These are phyloP conservation scores for Sclerotinia nivalis DNA, from an alignment of 2,329 filamentous ascomycete genomes.

Conservation along the genomic window DNA sequence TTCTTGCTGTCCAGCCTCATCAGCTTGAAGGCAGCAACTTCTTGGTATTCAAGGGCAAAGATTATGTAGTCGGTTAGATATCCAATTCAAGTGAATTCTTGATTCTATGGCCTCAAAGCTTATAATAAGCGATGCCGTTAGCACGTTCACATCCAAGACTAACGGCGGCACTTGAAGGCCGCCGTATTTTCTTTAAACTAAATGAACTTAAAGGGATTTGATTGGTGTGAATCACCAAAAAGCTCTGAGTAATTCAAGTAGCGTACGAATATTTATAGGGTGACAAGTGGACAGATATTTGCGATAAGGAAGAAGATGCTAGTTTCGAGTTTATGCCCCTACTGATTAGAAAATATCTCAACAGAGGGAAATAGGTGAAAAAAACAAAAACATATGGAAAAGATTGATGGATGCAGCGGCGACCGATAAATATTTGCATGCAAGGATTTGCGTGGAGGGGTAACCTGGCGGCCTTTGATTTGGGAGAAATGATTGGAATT, in stretches of 20 bases:
- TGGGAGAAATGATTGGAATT: slow-evolving; percentile 16
- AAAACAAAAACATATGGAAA: neutral
- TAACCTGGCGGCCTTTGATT: slow-evolving; percentile 24
- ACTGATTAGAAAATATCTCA: neutral
- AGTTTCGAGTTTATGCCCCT: neutral
- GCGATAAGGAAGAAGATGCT: slow-evolving; percentile 12
- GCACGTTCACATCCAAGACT: neutral
- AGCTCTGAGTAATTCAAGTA: neutral
- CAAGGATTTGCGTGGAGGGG: slow-evolving; percentile 21
- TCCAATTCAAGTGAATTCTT: neutral
- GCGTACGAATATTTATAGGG: neutral
- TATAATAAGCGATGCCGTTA: slow-evolving; percentile 16
- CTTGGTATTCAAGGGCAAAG: neutral
- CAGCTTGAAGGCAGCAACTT: neutral
- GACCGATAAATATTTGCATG: slow-evolving; percentile 8
- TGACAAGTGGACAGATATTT: slow-evolving; percentile 1
- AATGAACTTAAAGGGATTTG: neutral
- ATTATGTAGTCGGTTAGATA: slow-evolving; percentile 14
- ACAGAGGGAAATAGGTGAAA: neutral
- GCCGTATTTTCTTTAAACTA: neutral
- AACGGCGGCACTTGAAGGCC: slow-evolving; percentile 15
- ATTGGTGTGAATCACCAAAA: slow-evolving; percentile 10
- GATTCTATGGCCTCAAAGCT: slow-evolving; percentile 10
- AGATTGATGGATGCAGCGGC: slow-evolving; percentile 15
- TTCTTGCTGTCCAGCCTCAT: slow-evolving; percentile 3